Conservation (phyloP, 768 basidiomycete genomes). For the Rubroboletus satanas region DNA sequence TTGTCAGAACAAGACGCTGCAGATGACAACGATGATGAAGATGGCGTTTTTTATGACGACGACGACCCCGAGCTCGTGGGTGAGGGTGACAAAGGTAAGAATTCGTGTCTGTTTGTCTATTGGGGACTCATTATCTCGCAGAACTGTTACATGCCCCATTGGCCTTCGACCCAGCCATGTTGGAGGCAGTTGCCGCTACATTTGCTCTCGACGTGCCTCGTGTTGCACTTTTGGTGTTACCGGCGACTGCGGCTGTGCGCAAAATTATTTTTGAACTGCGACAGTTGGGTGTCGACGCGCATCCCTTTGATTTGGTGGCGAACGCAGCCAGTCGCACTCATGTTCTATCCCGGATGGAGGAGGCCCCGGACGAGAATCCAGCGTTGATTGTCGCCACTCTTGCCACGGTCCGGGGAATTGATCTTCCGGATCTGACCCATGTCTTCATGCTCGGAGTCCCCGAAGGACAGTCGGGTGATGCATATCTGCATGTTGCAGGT, state of each 20-base stretch:
- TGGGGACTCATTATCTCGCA: conserved; percentile 24
- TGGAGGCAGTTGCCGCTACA: conserved; percentile 67
- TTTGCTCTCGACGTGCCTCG: conserved; percentile 74
- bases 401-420: conserved; percentile 69
- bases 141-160: conserved; percentile 46
- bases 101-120: background rate
- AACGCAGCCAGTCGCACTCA: conserved; percentile 42
- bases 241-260: conserved; percentile 55
- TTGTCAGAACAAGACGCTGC: background rate
- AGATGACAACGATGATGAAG: conserved; percentile 4
- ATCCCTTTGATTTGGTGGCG: conserved; percentile 50
- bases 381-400: conserved; percentile 64
- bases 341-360: conserved; percentile 35
- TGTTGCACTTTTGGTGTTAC: conserved; percentile 64
- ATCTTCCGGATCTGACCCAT: conserved; percentile 66
- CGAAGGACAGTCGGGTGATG: conserved; percentile 48
- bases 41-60: conserved; percentile 24
- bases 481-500: conserved; percentile 68
- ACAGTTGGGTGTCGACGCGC: conserved; percentile 63
- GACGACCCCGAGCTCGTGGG: conserved; percentile 17
- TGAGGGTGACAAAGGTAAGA: conserved; percentile 23
- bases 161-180: conserved; percentile 49
- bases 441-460: conserved; percentile 70
- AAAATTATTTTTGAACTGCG: conserved; percentile 63
- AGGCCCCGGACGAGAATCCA: conserved; percentile 45